Conservation (phyloP, 176 grass and related monocot genomes). For the Hyparrhenia diplandra region DNA sequence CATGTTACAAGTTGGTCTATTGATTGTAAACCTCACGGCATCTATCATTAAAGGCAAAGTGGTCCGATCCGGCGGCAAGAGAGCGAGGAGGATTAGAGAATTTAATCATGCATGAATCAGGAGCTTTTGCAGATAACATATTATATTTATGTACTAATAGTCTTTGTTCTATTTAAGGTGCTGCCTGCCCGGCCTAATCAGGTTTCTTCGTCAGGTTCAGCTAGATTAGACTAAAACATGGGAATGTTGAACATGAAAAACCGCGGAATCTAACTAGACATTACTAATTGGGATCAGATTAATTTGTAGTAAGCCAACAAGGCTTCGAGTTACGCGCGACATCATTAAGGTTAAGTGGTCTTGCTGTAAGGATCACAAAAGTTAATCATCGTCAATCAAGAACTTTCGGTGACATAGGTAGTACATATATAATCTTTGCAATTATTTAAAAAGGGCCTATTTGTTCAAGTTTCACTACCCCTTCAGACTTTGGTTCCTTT, state of each 20-base stretch:
- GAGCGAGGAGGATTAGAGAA: background rate
- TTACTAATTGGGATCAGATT: background rate
- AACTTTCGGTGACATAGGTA: background rate
- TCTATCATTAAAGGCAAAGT: slow-evolving; percentile 3
- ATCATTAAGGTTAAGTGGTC: slow-evolving; percentile 3
- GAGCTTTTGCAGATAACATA: background rate
- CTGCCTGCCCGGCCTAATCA: background rate
- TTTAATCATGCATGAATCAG: background rate
- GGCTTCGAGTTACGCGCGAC: background rate
- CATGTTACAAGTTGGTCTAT: background rate
- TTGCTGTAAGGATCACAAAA: background rate
- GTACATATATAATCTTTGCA: background rate
- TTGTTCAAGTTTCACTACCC: background rate
- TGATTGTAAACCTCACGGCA: background rate
- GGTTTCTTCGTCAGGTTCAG: background rate
- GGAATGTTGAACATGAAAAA: background rate
- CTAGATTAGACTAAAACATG: background rate
- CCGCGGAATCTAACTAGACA: background rate
- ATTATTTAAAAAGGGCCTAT: background rate
- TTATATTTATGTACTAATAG: background rate
- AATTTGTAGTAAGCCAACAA: slow-evolving; percentile 12
- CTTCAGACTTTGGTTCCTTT: too few species aligned
- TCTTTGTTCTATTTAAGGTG: background rate
- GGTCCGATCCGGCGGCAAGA: background rate
- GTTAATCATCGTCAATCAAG: background rate